Evolutionary conservation across 306 rosid species (phyloP).

Genomic region (Lagenaria siceraria): DNA sequence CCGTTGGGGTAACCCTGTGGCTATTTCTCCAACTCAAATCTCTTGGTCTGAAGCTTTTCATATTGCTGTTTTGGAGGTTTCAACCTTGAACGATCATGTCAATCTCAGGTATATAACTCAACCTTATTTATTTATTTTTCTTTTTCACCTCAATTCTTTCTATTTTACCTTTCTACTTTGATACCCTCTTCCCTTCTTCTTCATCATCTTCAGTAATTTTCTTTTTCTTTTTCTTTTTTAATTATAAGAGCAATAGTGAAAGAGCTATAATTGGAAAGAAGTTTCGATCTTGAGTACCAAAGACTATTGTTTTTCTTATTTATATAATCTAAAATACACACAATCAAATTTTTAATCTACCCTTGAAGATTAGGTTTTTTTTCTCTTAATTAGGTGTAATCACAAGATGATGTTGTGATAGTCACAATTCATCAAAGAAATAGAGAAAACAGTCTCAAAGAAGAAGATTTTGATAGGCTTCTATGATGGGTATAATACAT

Average conservation of each 20-base stretch:
- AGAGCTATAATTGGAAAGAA: too few relatives aligned
- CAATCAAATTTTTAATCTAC: too few relatives aligned
- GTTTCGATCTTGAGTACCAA: too few relatives aligned
- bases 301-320: too few relatives aligned
- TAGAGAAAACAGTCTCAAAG: not conserved
- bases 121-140: too few relatives aligned
- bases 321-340: too few relatives aligned
- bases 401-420: not conserved
- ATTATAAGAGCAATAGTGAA: too few relatives aligned
- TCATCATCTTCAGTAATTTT: not conserved
- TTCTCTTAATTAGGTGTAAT: not conserved
- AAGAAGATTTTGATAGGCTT: not conserved
- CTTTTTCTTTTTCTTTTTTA: too few relatives aligned
- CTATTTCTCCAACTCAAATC: constrained; percentile 30
- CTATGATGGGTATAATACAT: not conserved
- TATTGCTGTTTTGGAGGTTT: constrained; percentile 28
- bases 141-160: not conserved
- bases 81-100: constrained; percentile 20
- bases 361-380: not conserved
- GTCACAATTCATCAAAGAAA: too few relatives aligned
- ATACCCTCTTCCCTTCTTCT: not conserved
- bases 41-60: constrained; percentile 74
- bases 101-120: constrained; percentile 28
- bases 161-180: not conserved
- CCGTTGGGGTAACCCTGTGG: constrained; percentile 58